These are phyloP conservation scores for Gracilariopsis chorda DNA, from an alignment of 23 red algal species.

Conservation along the genomic window DNA sequence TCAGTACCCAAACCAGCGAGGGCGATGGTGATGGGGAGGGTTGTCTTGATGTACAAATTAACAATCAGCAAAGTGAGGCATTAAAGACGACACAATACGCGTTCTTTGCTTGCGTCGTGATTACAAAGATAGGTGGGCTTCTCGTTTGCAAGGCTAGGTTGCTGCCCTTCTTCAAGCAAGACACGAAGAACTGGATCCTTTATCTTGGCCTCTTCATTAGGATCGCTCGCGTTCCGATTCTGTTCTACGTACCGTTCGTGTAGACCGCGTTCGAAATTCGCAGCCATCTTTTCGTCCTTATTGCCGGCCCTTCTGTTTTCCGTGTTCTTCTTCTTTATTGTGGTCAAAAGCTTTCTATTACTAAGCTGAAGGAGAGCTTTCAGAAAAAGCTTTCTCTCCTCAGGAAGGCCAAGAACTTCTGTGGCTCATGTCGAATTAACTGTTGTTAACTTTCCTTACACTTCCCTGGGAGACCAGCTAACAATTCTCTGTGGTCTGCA, in stretches of 20 bases:
- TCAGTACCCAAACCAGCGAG: not conserved
- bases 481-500: no score
- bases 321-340: constrained; percentile 51
- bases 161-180: constrained; percentile 75
- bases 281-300: constrained; percentile 43
- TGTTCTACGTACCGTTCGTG: constrained; percentile 69
- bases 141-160: constrained; percentile 74
- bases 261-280: constrained; percentile 59
- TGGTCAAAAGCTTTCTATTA: no score
- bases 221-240: constrained; percentile 21
- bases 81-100: constrained; percentile 60
- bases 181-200: constrained; percentile 68
- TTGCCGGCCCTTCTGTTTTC: constrained; percentile 79
- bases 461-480: no score
- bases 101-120: constrained; percentile 77
- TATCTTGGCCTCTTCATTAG: constrained; percentile 56
- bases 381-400: no score
- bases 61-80: constrained; percentile 52
- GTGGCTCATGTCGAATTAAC: no score
- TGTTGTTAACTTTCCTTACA: no score
- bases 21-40: constrained; percentile 28
- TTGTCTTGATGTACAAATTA: constrained; percentile 61
- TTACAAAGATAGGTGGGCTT: constrained; percentile 72
- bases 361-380: no score
- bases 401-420: no score